Evolutionary conservation across 2,329 filamentous ascomycete genomes (phyloP).

Genomic region (Metarhizium album): DNA sequence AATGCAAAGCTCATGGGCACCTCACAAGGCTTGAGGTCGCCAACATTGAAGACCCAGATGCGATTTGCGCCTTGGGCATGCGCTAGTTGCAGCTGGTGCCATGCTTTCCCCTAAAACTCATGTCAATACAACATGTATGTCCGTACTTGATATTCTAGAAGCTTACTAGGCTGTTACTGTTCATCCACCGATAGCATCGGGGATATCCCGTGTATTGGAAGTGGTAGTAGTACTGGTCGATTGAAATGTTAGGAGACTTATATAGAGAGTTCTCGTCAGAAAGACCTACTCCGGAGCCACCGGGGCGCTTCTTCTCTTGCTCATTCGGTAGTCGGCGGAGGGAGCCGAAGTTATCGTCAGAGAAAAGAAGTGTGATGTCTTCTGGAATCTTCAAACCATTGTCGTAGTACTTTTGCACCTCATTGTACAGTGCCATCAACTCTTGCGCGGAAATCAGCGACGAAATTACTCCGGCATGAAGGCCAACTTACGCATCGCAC

Average conservation of each 20-base stretch:
- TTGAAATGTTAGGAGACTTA: slow-evolving; percentile 4
- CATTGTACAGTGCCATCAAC: slow-evolving; percentile 55
- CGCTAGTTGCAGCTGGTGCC: slow-evolving; percentile 45
- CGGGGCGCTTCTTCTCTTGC: slow-evolving; percentile 39
- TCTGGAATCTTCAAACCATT: slow-evolving; percentile 47
- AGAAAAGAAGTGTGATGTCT: slow-evolving; percentile 50
- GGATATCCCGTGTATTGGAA: slow-evolving; percentile 53
- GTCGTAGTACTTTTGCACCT: slow-evolving; percentile 53
- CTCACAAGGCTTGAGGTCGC: slow-evolving; percentile 49
- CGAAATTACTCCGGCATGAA: not conserved
- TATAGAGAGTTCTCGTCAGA: slow-evolving; percentile 8
- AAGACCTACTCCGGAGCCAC: slow-evolving; percentile 42
- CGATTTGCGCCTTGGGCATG: slow-evolving; percentile 35
- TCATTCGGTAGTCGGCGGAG: slow-evolving; percentile 44
- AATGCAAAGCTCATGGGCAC: slow-evolving; percentile 44
- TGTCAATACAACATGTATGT: not conserved
- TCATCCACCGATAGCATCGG: slow-evolving; percentile 51
- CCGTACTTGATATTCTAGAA: not conserved
- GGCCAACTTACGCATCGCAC: slow-evolving; percentile 25
- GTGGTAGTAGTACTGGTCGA: slow-evolving; percentile 35
- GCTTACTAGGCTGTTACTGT: slow-evolving; percentile 44
- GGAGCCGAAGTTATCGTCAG: slow-evolving; percentile 53
- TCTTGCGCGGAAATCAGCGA: slow-evolving; percentile 24
- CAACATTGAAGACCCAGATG: slow-evolving; percentile 54
- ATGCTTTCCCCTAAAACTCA: slow-evolving; percentile 19